phyloP scores from a whole-genome alignment of 2,329 filamentous ascomycete genomes.

The Fusarium sp. region DNA sequence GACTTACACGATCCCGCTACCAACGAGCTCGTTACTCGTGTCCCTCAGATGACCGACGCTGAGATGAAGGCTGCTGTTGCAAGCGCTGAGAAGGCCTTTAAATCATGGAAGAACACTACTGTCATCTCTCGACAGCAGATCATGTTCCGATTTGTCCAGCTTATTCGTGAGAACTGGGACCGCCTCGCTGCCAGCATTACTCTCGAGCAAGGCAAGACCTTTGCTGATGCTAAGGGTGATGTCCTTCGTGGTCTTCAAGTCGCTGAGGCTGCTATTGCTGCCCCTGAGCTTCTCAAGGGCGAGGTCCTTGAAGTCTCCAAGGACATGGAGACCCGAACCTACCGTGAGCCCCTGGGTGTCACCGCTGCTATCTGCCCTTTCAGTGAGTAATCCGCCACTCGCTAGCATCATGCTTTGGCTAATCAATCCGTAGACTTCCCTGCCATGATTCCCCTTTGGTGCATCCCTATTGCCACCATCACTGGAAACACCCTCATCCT shows the following conservation, averaged over 20 bases:
- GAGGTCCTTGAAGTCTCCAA: slow-evolving; percentile 87
- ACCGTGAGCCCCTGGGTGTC: slow-evolving; percentile 84
- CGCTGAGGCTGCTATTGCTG: slow-evolving; percentile 83
- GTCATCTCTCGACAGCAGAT: slow-evolving; percentile 82
- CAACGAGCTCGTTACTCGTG: slow-evolving; percentile 85
- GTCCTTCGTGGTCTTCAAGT: slow-evolving; percentile 86
- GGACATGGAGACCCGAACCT: slow-evolving; percentile 89
- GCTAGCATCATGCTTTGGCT: not conserved
- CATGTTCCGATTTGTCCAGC: slow-evolving; percentile 85
- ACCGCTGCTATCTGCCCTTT: slow-evolving; percentile 89
- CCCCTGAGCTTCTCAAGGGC: slow-evolving; percentile 84
- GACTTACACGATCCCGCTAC: slow-evolving; percentile 86
- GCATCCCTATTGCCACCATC: slow-evolving; percentile 84
- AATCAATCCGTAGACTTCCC: slow-evolving; percentile 76
- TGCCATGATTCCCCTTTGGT: slow-evolving; percentile 94
- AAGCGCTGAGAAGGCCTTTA: slow-evolving; percentile 81
- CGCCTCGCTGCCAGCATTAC: slow-evolving; percentile 86
- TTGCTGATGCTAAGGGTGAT: slow-evolving; percentile 84
- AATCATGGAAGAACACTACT: slow-evolving; percentile 77
- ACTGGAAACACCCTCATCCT: slow-evolving; percentile 87
- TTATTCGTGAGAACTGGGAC: slow-evolving; percentile 89
- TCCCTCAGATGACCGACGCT: slow-evolving; percentile 82
- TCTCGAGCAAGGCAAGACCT: slow-evolving; percentile 89
- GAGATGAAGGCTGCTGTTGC: slow-evolving; percentile 81
- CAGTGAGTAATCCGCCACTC: slow-evolving; percentile 64